Evolutionary conservation across 1,284 basidiomycete species (phyloP).

Genomic region (Rhodofomes roseus): DNA sequence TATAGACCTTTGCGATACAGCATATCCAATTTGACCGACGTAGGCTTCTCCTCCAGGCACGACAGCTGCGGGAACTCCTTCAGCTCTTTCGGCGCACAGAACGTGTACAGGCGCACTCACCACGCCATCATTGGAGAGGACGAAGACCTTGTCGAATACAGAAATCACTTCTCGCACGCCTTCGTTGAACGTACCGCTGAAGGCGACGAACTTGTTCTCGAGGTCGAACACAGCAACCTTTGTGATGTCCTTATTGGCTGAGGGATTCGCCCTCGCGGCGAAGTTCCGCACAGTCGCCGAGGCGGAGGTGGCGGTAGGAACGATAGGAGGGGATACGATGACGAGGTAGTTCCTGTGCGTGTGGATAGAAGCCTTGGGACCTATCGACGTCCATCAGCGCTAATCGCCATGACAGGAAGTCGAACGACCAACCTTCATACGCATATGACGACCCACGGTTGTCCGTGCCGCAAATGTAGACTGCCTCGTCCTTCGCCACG

Average conservation of each 20-base stretch:
- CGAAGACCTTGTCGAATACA: slow-evolving; percentile 75
- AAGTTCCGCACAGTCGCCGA: slow-evolving; percentile 78
- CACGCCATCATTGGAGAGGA: slow-evolving; percentile 74
- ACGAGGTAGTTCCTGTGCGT: slow-evolving; percentile 81
- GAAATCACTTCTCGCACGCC: slow-evolving; percentile 80
- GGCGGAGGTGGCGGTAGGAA: slow-evolving; percentile 59
- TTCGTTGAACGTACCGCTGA: slow-evolving; percentile 73
- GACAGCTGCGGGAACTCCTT: slow-evolving; percentile 44
- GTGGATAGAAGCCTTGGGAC: slow-evolving; percentile 67
- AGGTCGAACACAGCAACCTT: slow-evolving; percentile 91
- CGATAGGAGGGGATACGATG: slow-evolving; percentile 84
- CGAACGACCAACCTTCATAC: slow-evolving; percentile 66
- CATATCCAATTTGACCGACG: slow-evolving; percentile 75
- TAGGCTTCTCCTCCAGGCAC: slow-evolving; percentile 77
- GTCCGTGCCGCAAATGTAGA: slow-evolving; percentile 84
- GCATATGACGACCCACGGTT: slow-evolving; percentile 86
- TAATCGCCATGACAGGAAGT: slow-evolving; percentile 1
- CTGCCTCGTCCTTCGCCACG: slow-evolving; percentile 88
- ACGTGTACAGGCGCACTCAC: slow-evolving; percentile 31
- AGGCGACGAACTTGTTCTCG: slow-evolving; percentile 90
- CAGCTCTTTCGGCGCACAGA: neutral
- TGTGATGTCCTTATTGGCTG: slow-evolving; percentile 63
- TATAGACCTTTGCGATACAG: slow-evolving; percentile 78
- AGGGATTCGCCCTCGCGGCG: slow-evolving; percentile 45
- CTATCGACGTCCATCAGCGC: slow-evolving; percentile 29